Percentiles rank a stretch among this genome's conserved stretches.
These are phyloP conservation scores for Hypoxylon sp. DNA, from an alignment of 2,329 filamentous ascomycete species.

Conservation along the genomic window DNA sequence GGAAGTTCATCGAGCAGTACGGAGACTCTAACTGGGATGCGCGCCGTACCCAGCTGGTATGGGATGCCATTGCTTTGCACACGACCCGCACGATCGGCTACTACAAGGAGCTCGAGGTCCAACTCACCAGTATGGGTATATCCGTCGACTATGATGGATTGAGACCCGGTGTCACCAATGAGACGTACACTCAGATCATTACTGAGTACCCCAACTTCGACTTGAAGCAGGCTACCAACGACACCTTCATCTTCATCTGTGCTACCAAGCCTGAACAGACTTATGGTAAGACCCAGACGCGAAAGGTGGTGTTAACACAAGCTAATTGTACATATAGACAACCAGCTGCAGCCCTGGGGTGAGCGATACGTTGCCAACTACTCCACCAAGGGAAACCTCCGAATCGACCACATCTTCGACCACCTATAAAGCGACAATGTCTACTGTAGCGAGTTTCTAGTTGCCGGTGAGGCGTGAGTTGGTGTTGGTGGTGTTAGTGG, in stretches of 20 bases:
- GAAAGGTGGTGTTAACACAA: not conserved
- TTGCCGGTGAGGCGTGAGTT: not conserved
- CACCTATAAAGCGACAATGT: constrained; percentile 23
- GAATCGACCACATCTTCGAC: constrained; percentile 43
- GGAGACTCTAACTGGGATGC: constrained; percentile 43
- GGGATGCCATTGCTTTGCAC: constrained; percentile 49
- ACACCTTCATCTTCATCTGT: constrained; percentile 46
- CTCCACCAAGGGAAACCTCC: constrained; percentile 27
- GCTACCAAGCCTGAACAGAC: constrained; percentile 42
- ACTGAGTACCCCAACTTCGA: constrained; percentile 41
- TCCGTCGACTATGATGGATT: constrained; percentile 46
- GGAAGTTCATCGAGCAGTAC: constrained; percentile 46
- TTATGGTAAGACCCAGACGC: constrained; percentile 37
- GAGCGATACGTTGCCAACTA: constrained; percentile 41
- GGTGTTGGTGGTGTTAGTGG: constrained; percentile 24
- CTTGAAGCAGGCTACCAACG: constrained; percentile 45
- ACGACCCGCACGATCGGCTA: constrained; percentile 48
- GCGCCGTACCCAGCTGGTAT: constrained; percentile 46
- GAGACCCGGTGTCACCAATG: constrained; percentile 35
- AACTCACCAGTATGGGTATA: constrained; percentile 45
- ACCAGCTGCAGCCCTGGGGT: constrained; percentile 41
- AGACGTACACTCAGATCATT: constrained; percentile 40
- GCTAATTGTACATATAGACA: constrained; percentile 35
- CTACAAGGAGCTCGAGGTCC: constrained; percentile 46
- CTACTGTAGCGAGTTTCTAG: not conserved